Evolutionary conservation across 1,139 yeast genomes (phyloP).

Genomic region (Magnusiomyces starmeri): DNA sequence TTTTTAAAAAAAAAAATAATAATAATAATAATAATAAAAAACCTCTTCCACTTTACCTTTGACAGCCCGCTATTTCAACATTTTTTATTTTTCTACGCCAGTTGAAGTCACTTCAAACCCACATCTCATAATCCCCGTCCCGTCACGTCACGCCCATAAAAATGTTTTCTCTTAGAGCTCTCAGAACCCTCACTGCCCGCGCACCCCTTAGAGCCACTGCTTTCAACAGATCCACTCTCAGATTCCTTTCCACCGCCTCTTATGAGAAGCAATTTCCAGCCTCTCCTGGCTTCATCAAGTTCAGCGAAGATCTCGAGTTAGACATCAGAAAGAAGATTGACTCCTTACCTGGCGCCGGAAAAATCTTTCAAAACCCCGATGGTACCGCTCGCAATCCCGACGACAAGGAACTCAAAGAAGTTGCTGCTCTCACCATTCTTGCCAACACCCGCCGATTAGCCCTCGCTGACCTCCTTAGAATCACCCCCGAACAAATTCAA

Average conservation of each 20-base stretch:
- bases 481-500: conserved; percentile 52
- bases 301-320: conserved; percentile 27
- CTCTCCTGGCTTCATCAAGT: conserved; percentile 15
- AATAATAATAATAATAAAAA: no score
- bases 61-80: background rate
- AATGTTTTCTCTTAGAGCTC: conserved; percentile 17
- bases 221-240: conserved; percentile 5
- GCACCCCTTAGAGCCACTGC: background rate
- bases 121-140: background rate
- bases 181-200: conserved; percentile 13
- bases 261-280: conserved; percentile 13
- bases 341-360: conserved; percentile 29
- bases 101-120: background rate
- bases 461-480: conserved; percentile 50
- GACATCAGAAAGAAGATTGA: conserved; percentile 30
- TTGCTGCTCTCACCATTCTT: conserved; percentile 64
- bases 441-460: conserved; percentile 55
- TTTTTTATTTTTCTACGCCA: background rate
- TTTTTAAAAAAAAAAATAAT: background rate
- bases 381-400: conserved; percentile 68
- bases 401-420: conserved; percentile 64
- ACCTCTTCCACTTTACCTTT: background rate
- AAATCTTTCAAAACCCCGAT: conserved; percentile 63
- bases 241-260: conserved; percentile 15
- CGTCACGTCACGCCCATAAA: background rate